Percentiles rank a stretch among this genome's conserved stretches.
These are phyloP conservation scores for Tricholomella constricta DNA, from an alignment of 768 basidiomycete species.

Conservation along the genomic window DNA sequence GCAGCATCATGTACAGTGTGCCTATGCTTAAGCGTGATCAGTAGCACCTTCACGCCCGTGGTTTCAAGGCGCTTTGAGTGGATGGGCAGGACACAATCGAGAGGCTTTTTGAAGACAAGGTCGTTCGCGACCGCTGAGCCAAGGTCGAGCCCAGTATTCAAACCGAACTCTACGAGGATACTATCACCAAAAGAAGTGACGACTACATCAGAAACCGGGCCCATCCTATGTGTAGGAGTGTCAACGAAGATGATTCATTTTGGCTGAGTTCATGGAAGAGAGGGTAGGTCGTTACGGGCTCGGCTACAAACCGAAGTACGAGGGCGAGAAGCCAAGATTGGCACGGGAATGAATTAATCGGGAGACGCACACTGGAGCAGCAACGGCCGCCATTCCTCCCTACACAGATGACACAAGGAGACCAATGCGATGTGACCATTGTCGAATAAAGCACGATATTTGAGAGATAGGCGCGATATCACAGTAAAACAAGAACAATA, in stretches of 20 bases:
- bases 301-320: no score
- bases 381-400: slow-evolving; percentile 46
- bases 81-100: slow-evolving; percentile 51
- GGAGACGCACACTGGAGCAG: slow-evolving; percentile 39
- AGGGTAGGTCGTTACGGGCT: neutral
- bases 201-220: slow-evolving; percentile 54
- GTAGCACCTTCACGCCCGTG: slow-evolving; percentile 54
- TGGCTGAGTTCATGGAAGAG: neutral
- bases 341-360: no score
- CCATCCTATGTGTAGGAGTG: slow-evolving; percentile 39
- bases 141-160: slow-evolving; percentile 56
- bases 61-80: slow-evolving; percentile 57
- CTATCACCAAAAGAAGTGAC: slow-evolving; percentile 54
- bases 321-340: no score
- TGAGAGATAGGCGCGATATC: neutral
- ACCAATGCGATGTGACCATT: neutral
- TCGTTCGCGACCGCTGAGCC: slow-evolving; percentile 53
- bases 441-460: no score
- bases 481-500: neutral
- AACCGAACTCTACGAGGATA: slow-evolving; percentile 58
- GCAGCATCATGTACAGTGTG: slow-evolving; percentile 59
- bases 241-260: neutral
- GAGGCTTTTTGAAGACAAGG: slow-evolving; percentile 47
- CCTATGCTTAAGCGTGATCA: slow-evolving; percentile 63
- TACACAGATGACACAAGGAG: slow-evolving; percentile 10